Evolutionary conservation across 768 basidiomycete genomes (phyloP), one percentile per base, ranked within the genome.

Genomic region (Pisolithus microcarpus): DNA sequence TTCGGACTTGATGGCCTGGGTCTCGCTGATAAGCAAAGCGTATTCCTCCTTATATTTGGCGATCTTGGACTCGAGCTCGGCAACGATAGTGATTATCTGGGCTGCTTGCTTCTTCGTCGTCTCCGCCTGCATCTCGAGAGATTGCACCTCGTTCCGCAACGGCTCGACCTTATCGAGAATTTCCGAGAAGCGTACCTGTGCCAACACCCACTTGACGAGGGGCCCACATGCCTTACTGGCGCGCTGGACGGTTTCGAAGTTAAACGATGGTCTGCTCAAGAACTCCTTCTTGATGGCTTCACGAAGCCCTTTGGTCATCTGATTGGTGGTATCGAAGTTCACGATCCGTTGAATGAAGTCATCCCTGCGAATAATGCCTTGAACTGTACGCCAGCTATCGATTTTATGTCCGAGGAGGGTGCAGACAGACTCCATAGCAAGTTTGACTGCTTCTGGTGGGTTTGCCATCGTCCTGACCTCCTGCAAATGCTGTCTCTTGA

Each of bases 381-480:
- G 94, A 7, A 99, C 92, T 1, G 93, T 82, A 54, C 91, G 84
- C 96, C 96, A 99, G 64, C 84, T 84, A 61, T 99, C 96, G 61
- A 98, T 89, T 69, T 92, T 91, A 72, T 97, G 91, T 7, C 96
- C 96, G 19, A 99, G 82, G 43, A 96, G 77, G 13, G 90, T 93
- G 67, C 96, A 98, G 38, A 96, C 95, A 1, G 94, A 96, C 63
- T 98, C 96, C 93, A 98, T 98, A 15, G 96, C 91, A 42, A 95
- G 70, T 67, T 98, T 98, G 58, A 98, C 94, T 5, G 91, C 87
- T 65, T 98, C 96, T 0, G 96, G 96, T 43, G 96, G 96, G 62
- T 97, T 97, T 40, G 92, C 90, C 94, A 99, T 97, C 9, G 91
- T 81, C 60, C 96, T 82, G 38, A 98, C 96, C 80, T 99, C 96